Evolutionary conservation across 306 rosid species (phyloP).

Genomic region (Vachellia collinsii): DNA sequence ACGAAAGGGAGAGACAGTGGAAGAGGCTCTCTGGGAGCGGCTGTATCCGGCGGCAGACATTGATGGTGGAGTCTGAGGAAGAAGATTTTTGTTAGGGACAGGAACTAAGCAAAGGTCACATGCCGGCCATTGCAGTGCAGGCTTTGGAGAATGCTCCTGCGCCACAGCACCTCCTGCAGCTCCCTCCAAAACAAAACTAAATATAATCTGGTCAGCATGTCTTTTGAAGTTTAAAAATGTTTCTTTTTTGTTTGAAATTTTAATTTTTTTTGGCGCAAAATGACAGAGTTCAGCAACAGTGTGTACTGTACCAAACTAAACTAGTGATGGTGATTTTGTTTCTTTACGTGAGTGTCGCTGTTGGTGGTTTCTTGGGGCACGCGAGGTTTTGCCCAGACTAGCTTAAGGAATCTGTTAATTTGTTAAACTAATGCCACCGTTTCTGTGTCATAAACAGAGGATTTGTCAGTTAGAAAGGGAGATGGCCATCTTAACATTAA

Average conservation of each 20-base stretch:
- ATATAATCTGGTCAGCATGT: constrained; percentile 28
- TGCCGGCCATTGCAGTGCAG: constrained; percentile 56
- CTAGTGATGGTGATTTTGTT: constrained; percentile 14
- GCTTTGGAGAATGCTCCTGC: constrained; percentile 34
- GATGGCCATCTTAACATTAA: background rate
- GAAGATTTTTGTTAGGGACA: background rate
- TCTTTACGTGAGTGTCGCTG: constrained; percentile 6
- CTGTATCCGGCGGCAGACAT: constrained; percentile 54
- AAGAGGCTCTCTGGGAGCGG: constrained; percentile 61
- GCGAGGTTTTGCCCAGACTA: background rate
- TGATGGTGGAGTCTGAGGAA: constrained; percentile 25
- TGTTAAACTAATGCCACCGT: background rate
- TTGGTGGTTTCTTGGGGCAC: constrained; percentile 14
- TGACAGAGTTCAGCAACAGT: background rate
- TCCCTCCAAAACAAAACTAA: constrained; percentile 61
- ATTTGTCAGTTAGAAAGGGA: background rate
- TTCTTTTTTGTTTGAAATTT: constrained; percentile 8
- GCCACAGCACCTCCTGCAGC: constrained; percentile 6
- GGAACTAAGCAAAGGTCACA: constrained; percentile 31
- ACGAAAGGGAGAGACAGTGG: constrained; percentile 62
- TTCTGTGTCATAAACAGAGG: background rate
- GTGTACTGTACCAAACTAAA: background rate
- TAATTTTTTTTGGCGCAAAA: constrained; percentile 29
- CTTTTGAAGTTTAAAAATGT: constrained; percentile 24
- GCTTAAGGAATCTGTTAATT: background rate